A percentile compares a stretch with the other conserved stretches of the same genome.
Conservation (phyloP, 768 basidiomycete species). For the Rhodotorula babjevae region DNA sequence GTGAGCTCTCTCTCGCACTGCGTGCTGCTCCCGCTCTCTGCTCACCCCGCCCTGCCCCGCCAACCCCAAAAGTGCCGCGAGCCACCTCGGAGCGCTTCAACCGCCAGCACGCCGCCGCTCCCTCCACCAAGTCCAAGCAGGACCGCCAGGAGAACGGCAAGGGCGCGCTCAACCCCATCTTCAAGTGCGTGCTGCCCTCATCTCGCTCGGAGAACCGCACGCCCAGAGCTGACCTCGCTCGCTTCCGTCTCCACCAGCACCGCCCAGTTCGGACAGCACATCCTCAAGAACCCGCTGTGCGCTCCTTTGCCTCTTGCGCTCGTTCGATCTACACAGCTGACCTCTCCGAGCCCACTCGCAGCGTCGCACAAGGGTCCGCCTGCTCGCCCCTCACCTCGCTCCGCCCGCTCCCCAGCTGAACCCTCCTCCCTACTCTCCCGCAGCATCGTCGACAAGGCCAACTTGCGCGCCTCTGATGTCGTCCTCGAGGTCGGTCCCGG, state of each 20-base stretch:
- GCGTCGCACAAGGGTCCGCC: conserved; percentile 77
- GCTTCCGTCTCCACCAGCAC: conserved; percentile 26
- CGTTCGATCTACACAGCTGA: background rate
- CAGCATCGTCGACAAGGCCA: conserved; percentile 59
- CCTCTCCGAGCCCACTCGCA: conserved; percentile 23
- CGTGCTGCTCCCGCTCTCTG: background rate
- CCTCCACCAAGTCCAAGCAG: background rate
- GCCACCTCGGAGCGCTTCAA: conserved; percentile 31
- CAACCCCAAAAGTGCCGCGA: conserved; percentile 15
- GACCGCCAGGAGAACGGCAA: conserved; percentile 16
- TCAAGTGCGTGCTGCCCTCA: conserved; percentile 23
- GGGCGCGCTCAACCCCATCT: conserved; percentile 39
- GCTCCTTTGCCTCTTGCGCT: background rate
- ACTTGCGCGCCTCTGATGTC: conserved; percentile 85
- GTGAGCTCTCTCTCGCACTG: no score
- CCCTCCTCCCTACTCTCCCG: background rate
- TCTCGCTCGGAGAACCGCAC: background rate
- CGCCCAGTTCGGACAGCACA: conserved; percentile 86
- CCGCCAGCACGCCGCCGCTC: conserved; percentile 12
- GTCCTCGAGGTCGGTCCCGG: conserved; percentile 97
- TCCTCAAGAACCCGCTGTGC: conserved; percentile 73
- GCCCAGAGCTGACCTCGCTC: background rate
- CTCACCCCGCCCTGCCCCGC: background rate
- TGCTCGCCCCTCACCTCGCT: background rate
- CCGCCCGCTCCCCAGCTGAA: background rate